Evolutionary conservation across 768 basidiomycete species (phyloP).

Genomic region (Mycena galericulata): DNA sequence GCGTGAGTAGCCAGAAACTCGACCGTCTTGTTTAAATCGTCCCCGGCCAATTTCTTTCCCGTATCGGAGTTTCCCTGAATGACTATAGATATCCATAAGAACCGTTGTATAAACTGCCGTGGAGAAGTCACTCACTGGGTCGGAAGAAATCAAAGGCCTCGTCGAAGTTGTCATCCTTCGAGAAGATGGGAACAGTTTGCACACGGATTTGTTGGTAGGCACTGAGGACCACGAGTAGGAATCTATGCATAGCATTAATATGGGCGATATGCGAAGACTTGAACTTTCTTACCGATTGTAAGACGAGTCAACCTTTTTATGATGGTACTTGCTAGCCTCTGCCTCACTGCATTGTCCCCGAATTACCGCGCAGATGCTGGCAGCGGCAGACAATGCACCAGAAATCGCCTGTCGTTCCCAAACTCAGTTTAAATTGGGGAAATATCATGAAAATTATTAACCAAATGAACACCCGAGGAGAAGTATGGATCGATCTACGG

Average conservation of each 20-base stretch:
- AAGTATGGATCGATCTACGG: slow-evolving; percentile 44
- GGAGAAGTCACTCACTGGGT: slow-evolving; percentile 40
- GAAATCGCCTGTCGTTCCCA: slow-evolving; percentile 39
- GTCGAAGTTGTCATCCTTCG: slow-evolving; percentile 53
- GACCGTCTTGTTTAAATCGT: slow-evolving; percentile 36
- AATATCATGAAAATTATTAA: background rate
- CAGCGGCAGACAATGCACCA: slow-evolving; percentile 41
- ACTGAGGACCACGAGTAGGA: slow-evolving; percentile 54
- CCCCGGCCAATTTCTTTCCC: slow-evolving; percentile 29
- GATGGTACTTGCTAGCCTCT: slow-evolving; percentile 38
- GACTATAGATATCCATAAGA: slow-evolving; percentile 2
- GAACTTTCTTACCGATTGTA: slow-evolving; percentile 38
- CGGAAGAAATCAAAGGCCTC: slow-evolving; percentile 52
- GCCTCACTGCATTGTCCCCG: slow-evolving; percentile 33
- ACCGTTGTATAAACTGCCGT: background rate
- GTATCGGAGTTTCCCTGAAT: slow-evolving; percentile 39
- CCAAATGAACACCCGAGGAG: slow-evolving; percentile 40
- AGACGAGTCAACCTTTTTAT: slow-evolving; percentile 35
- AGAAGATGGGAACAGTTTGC: slow-evolving; percentile 46
- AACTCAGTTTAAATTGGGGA: too few species aligned
- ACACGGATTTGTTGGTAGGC: slow-evolving; percentile 56
- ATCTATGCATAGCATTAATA: slow-evolving; percentile 36
- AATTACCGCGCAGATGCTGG: slow-evolving; percentile 39
- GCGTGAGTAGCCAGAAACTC: slow-evolving; percentile 39
- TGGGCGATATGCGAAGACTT: background rate